Evolutionary conservation across 2,329 filamentous ascomycete genomes (phyloP), one percentile per base, ranked within the genome.

Genomic region (Pseudopyricularia cyperi): DNA sequence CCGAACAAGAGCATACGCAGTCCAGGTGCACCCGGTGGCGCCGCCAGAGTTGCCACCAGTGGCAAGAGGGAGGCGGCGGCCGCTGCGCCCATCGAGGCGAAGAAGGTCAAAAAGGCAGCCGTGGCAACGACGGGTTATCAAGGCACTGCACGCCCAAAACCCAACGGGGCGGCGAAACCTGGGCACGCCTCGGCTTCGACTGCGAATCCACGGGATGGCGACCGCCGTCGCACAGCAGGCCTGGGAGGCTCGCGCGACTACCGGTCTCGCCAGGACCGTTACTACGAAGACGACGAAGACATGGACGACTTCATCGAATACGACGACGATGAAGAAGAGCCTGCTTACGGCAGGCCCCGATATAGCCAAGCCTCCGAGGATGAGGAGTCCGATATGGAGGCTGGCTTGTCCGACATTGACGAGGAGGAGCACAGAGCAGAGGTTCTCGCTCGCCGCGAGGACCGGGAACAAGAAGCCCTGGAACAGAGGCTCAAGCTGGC

Each of bases 371-470:
- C 71, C 48, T 83, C 86, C 56, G 75, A 71, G 3, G 82, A 80
- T 1, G 84, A 64, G 6, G 85, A 82, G 5, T 87, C 83, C 6
- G 86, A 88, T 59, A 89, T 89, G 83, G 85, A 89, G 64, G 87
- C 84, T 2, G 85, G 84, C 33, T 64, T 84, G 35, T 83, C 82
- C 55, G 85, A 89, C 58, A 78, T 90, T 51, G 84, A 89, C 55
- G 70, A 75, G 34, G 87, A 91, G 63, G 87, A 91, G 63, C 69
- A 72, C 47, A 62, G 69, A 49, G 83, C 85, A 2, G 76, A 83
- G 54, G 66, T 70, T 30, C 71, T 75, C 52, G 87, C 85, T 24
- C 77, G 77, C 46, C 74, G 75, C 47, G 87, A 90, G 62, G 87
- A 90, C 59, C 71, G 76, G 17, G 71, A 79, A 57, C 80, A 85